A percentile compares a stretch with the other conserved stretches of the same genome.
phyloP scores from a whole-genome alignment of 805 yeast genomes.

The Nakazawaea laoshanensis region DNA sequence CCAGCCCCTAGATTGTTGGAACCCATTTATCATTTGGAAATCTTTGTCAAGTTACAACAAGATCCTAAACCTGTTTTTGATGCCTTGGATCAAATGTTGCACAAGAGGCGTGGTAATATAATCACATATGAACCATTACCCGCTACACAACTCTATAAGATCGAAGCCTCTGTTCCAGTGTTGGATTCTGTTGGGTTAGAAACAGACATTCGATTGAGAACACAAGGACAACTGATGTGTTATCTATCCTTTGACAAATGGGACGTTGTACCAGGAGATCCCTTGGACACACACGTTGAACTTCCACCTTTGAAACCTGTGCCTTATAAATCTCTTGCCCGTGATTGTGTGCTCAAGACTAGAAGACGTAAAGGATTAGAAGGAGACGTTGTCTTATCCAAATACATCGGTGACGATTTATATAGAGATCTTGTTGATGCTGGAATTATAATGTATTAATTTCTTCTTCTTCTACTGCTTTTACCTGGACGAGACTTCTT shows the following conservation, averaged over 20 bases:
- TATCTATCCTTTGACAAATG: constrained; percentile 60
- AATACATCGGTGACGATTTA: constrained; percentile 58
- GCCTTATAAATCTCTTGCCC: constrained; percentile 55
- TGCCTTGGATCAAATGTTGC: constrained; percentile 28
- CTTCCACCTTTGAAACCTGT: constrained; percentile 75
- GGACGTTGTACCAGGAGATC: constrained; percentile 86
- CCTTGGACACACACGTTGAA: constrained; percentile 56
- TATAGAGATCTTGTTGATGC: constrained; percentile 39
- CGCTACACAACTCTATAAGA: constrained; percentile 60
- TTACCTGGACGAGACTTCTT: constrained; percentile 42
- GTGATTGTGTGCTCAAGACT: constrained; percentile 87
- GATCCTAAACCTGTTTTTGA: constrained; percentile 18
- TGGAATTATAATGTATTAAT: constrained; percentile 4
- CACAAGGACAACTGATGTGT: constrained; percentile 74
- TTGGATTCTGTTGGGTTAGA: constrained; percentile 89
- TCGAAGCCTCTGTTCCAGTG: constrained; percentile 69
- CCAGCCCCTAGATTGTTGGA: constrained; percentile 69
- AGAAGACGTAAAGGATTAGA: constrained; percentile 80
- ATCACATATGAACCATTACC: constrained; percentile 44
- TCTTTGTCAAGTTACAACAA: constrained; percentile 24
- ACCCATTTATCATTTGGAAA: constrained; percentile 60
- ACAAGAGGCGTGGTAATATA: constrained; percentile 63
- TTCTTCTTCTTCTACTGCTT: constrained; percentile 38
- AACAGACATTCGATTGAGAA: constrained; percentile 69
- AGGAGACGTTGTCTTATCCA: constrained; percentile 59